Base-by-base conservation (phyloP, 495 filamentous ascomycete genomes). In the Jackrogersella multiformis region DNA sequence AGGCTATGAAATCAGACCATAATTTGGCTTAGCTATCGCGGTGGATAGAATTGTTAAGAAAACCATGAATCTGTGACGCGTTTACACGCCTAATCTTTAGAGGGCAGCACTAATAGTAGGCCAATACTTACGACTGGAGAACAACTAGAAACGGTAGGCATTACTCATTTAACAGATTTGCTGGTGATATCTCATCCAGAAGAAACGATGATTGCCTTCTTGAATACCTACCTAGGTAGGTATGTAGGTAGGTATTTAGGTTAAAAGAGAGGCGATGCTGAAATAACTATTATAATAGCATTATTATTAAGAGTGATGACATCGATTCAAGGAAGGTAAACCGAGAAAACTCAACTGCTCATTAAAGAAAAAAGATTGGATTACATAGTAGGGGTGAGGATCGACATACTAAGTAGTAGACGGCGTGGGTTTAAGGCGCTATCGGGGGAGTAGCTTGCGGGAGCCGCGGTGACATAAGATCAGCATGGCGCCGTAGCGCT, bases 401-500 rank as follows among this genome's bases (percentile, higher is more conserved):
- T 72, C 69, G 51, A 73, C 65, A 65, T 56, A n/a, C n/a, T n/a
- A n/a, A n/a, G n/a, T n/a, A n/a, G n/a, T n/a, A 61, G 70, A 63
- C 70, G 55, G 66, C 66, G 66, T 59, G 60, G 64, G 61, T 41
- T 56, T 62, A 51, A 45, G 46, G 63, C 5, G 53, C 61, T 56
- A 56, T 67, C 61, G 66, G 67, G 65, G 67, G 67, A 61, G 61
- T 61, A 66, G 61, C 61, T 57, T 72, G 67, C 56, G 64, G 64
- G 70, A 58, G 61, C 62, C 57, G 61, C 45, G 54, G 69, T 72
- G 67, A 69, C 66, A 57, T 66, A 56, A 66, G 73, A 74, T 74
- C 73, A 74, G 64, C 70, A 32, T 62, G 58, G 67, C 64, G 59
- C 68, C 65, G 70, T 75, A 75, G 73, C 57, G 65, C 46, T 35